Evolutionary conservation across 2,329 filamentous ascomycete genomes (phyloP), one percentile per base, ranked within the genome.

Genomic region (Fragosphaeria purpurea): DNA sequence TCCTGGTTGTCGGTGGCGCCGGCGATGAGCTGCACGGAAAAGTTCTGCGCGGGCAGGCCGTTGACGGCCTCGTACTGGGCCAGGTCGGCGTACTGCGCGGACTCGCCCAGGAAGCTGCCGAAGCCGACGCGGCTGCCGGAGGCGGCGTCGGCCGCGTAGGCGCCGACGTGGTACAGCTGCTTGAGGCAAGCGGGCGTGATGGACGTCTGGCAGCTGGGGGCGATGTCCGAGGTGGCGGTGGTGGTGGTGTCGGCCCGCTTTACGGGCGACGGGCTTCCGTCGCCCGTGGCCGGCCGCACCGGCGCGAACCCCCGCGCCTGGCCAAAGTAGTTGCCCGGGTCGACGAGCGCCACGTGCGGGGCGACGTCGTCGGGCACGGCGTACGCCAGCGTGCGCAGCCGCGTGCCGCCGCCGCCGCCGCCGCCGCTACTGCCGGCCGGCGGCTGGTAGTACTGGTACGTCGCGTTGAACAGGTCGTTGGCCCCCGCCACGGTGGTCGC

Each of bases 261-360:
- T n/a, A 37, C 41, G n/a, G 35, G 42, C 12, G 32, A 22, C 31
- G 8, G 42, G 50, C 45, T 44, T n/a, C 9, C 31, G 32, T 42
- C 31, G 33, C 10, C 9, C 22, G 41, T 30, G 22, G 43, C 40
- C 8, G 50, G 7, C 6, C 41, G 35, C 1, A 31, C 37, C 30
- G 50, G 53, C 37, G 50, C 52, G 44, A 50, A 52, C 11, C 51
- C 22, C 45, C 38, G 47, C 34, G 43, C 22, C 7, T 47, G 46
- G 51, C 71, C 73, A 55, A 85, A 85, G 42, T 76, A 71, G 9
- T 78, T 85, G 1, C 81, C 85, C 2, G 82, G 82, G 60, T 84
- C 78, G 48, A 85, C 77, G 61, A 83, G 70, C 48, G 77, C 74
- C 48, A 86, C 71, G 59, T 79, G 70, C 41, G 68, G 58, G 50